Base-by-base conservation (phyloP, 2,329 filamentous ascomycete species). In the Calonectria hawksworthii region DNA sequence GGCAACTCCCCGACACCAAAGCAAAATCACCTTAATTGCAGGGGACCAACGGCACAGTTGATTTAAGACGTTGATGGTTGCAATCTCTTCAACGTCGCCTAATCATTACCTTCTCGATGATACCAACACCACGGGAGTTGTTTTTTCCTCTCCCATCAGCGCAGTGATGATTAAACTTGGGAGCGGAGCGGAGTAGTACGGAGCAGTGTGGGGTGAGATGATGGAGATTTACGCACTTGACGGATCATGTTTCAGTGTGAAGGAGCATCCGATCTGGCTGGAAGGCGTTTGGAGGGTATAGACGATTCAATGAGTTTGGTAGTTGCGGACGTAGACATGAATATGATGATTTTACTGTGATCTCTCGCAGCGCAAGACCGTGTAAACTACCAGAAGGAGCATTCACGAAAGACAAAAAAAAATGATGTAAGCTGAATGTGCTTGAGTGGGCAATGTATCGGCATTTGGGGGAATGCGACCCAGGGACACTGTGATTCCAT, bases 281-380 rank as follows among this genome's bases (percentile, higher is more conserved):
- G 80, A 72, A 78, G 84, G 84, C 84, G 84, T 85, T 85, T 82
- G 82, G 83, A 83, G 80, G 77, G 80, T 77, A 85, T 85, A 85
- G 84, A 85, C 81, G 83, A 85, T 83, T 84, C 81, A 80, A 85
- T 79, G 83, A 84, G 83, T 80, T 84, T 80, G 75, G 72, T 80
- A 80, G 79, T 79, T 80, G 79, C 79, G 76, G 79, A 82, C 79
- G 77, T 83, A 83, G 81, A 82, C 73, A 82, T 74, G 80, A 82
- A 80, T 76, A 82, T 83, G 79, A 83, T 75, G 76, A 81, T 79
- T 80, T 79, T 65, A 75, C 68, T 78, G 70, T 79, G 74, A 21
- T 63, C 41, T 5, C 18, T 28, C 8, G 21, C 13, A 2, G 30
- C 32, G 26, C 30, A 34, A 21, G 13, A n/a, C 13, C 18, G 16